Evolutionary conservation across 1,284 basidiomycete species (phyloP).

Genomic region (Sutorius eximius): DNA sequence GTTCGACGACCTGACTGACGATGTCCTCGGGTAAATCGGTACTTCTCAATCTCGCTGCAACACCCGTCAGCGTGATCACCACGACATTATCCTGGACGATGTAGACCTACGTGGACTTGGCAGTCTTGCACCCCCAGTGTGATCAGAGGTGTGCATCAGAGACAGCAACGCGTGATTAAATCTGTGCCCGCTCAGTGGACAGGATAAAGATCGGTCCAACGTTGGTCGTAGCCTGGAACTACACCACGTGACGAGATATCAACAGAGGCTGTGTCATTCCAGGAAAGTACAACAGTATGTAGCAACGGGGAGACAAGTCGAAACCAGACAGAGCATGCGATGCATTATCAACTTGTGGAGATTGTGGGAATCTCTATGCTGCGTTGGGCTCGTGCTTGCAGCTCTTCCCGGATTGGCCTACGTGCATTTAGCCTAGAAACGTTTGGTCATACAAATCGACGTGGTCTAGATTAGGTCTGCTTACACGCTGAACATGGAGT

Average conservation of each 20-base stretch:
- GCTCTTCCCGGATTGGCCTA: constrained; percentile 14
- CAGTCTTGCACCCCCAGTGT: constrained; percentile 5
- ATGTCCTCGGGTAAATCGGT: constrained; percentile 26
- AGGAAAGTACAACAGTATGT: background rate
- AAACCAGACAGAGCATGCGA: background rate
- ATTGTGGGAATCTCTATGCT: constrained; percentile 16
- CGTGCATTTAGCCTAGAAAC: constrained; percentile 18
- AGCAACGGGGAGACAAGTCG: background rate
- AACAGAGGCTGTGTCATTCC: background rate
- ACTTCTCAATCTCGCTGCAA: constrained; percentile 29
- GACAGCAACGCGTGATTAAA: background rate
- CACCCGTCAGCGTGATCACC: background rate
- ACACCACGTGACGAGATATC: background rate
- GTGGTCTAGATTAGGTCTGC: background rate
- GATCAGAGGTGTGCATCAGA: constrained; percentile 18
- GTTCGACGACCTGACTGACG: constrained; percentile 1
- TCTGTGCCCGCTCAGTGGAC: background rate
- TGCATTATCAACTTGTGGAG: constrained; percentile 3
- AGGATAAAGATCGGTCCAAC: background rate
- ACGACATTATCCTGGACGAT: background rate
- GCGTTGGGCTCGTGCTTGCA: background rate
- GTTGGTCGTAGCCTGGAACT: background rate
- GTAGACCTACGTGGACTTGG: constrained; percentile 30
- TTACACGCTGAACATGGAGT: constrained; percentile 29
- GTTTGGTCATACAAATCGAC: background rate